Conservation (phyloP, 495 filamentous ascomycete species). For the Lepidopterella palustris region DNA sequence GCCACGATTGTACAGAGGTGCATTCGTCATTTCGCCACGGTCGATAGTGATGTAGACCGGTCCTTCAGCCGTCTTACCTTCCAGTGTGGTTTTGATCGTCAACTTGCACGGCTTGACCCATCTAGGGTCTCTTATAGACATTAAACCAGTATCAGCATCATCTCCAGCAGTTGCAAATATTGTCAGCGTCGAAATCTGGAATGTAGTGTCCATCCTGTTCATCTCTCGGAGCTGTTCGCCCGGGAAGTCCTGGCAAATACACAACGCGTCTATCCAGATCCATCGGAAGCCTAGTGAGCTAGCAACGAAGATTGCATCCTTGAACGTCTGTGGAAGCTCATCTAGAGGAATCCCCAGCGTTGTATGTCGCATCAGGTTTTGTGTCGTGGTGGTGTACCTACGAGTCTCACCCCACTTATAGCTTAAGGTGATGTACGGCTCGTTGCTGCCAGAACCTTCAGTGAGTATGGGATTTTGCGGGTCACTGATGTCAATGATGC, state of each 20-base stretch:
- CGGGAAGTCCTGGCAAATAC: not conserved
- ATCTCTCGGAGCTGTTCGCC: not conserved
- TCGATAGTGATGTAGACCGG: not conserved
- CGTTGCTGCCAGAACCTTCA: not conserved
- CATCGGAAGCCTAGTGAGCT: not conserved
- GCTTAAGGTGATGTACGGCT: not conserved
- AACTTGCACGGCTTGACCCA: not conserved
- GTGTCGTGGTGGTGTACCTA: not conserved
- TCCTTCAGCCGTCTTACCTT: not conserved
- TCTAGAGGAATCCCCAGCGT: not conserved
- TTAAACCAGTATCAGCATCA: not conserved
- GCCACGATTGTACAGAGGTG: not conserved
- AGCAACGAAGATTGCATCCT: not conserved
- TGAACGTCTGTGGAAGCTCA: not conserved
- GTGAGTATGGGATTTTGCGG: not conserved
- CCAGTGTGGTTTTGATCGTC: not conserved
- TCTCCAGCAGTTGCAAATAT: not conserved
- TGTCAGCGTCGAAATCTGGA: not conserved
- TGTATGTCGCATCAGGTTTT: not conserved
- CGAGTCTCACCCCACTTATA: not conserved
- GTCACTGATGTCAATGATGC: not conserved
- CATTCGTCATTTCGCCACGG: not conserved
- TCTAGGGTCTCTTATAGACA: not conserved
- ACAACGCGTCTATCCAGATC: slow-evolving; percentile 1
- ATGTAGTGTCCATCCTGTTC: not conserved